phyloP scores from a whole-genome alignment of 225 moss, liverwort and hornwort species.

The Physcomitrellopsis africana region DNA sequence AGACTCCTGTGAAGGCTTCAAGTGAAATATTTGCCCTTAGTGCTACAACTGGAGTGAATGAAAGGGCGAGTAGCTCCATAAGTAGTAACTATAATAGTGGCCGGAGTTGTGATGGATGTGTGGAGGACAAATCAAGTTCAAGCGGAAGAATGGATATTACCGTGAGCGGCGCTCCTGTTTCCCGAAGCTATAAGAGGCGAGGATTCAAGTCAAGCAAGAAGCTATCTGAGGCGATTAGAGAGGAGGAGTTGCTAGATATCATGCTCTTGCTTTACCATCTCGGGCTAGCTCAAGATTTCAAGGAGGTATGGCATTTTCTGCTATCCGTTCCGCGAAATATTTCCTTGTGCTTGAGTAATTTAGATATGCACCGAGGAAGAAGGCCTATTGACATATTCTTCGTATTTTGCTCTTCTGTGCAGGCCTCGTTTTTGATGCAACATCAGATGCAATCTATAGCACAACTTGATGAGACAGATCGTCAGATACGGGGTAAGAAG shows the following conservation, averaged over 20 bases:
- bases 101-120: slow-evolving; percentile 74
- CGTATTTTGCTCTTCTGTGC: neutral
- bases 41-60: slow-evolving; percentile 58
- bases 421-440: slow-evolving; percentile 95
- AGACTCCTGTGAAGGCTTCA: slow-evolving; percentile 61
- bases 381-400: too few relatives aligned
- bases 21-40: slow-evolving; percentile 56
- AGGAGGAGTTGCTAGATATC: slow-evolving; percentile 91
- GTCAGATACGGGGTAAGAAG: slow-evolving; percentile 81
- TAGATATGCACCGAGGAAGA: too few relatives aligned
- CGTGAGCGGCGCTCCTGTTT: slow-evolving; percentile 61
- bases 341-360: neutral
- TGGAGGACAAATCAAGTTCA: slow-evolving; percentile 90
- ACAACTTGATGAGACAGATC: slow-evolving; percentile 94
- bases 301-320: slow-evolving; percentile 57
- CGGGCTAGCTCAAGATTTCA: slow-evolving; percentile 89
- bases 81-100: slow-evolving; percentile 65
- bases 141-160: slow-evolving; percentile 83
- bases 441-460: slow-evolving; percentile 90
- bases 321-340: neutral
- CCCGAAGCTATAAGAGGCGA: slow-evolving; percentile 68
- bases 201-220: slow-evolving; percentile 91
- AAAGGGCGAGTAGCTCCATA: slow-evolving; percentile 80
- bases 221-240: slow-evolving; percentile 93
- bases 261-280: slow-evolving; percentile 93